phyloP scores from a whole-genome alignment of 495 filamentous ascomycete genomes.

The Xanthoparmelia taractica region DNA sequence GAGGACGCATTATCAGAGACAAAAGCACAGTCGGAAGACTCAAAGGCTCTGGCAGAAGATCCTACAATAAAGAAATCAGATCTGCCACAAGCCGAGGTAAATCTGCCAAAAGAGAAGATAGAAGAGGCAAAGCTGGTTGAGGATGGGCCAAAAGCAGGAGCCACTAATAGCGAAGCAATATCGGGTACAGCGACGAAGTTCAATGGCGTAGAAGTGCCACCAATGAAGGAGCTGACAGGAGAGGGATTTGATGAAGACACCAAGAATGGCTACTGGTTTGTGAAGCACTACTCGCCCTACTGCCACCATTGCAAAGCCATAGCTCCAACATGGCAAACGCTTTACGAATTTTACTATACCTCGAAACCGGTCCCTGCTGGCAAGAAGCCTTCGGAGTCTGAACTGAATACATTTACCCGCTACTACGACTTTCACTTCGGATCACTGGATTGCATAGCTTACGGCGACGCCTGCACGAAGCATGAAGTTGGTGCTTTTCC shows the following conservation, averaged over 20 bases:
- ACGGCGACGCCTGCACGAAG: slow-evolving; percentile 61
- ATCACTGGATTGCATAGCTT: slow-evolving; percentile 73
- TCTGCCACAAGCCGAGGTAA: slow-evolving; percentile 3
- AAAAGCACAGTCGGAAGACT: slow-evolving; percentile 10
- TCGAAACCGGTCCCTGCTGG: slow-evolving; percentile 56
- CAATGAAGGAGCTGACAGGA: slow-evolving; percentile 54
- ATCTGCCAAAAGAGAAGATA: slow-evolving; percentile 4
- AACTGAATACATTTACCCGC: slow-evolving; percentile 53
- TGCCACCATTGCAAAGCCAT: slow-evolving; percentile 75
- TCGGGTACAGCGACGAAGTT: slow-evolving; percentile 50
- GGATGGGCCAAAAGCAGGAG: slow-evolving; percentile 24
- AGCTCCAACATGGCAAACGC: slow-evolving; percentile 81
- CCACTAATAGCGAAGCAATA: slow-evolving; percentile 27
- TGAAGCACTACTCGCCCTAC: slow-evolving; percentile 68
- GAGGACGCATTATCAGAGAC: slow-evolving; percentile 23
- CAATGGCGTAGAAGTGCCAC: slow-evolving; percentile 73
- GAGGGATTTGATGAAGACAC: slow-evolving; percentile 49
- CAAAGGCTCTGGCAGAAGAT: slow-evolving; percentile 15
- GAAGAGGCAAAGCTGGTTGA: slow-evolving; percentile 12
- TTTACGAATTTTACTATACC: slow-evolving; percentile 95
- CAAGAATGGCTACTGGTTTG: slow-evolving; percentile 62
- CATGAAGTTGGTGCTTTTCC: slow-evolving; percentile 62
- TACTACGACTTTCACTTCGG: slow-evolving; percentile 91
- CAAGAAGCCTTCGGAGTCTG: slow-evolving; percentile 38
- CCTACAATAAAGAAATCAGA: background rate